Base-by-base conservation (phyloP, 2,329 filamentous ascomycete genomes). In the Claviceps digitariae region DNA sequence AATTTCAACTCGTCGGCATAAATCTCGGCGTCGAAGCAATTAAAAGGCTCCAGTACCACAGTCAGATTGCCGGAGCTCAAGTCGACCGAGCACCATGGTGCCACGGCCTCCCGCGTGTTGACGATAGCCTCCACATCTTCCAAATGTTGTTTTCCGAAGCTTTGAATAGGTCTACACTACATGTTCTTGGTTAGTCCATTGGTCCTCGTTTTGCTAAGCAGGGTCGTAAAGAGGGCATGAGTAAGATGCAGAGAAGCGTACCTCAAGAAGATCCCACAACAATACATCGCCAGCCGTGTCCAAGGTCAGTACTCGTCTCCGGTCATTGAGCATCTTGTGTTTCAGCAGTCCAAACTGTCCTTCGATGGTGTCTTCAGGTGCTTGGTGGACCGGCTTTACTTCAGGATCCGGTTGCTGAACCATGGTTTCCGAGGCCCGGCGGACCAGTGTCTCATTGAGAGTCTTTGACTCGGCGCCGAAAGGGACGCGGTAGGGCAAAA, bases 21-120 rank as follows among this genome's bases (percentile, higher is more conserved):
- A 68, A 95, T 86, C 64, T 98, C 93, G 17, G 90, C 93, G 68
- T 98, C 93, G 61, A 98, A 98, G 66, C 90, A 96, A 60, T 94
- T 94, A 63, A 93, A 94, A 43, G 90, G 88, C 64, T 98, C 93
- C 20, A 98, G 69, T 20, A 94, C 84, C 3, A 96, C 91, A 2
- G 90, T 91, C 53, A 98, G 74, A 57, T 87, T 89, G 38, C 93
- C 93, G 4, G 91, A 97, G 60, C 91, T 85, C 21, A 91, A 90
- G 63, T 98, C 90, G 52, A 97, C 86, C 1, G 88, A 88, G 65
- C 93, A 98, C 93, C 93, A 98, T 52, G 95, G 91, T 4, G 91
- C 86, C 41, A 97, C 88, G 34, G 84, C 90, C 65, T 95, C 90
- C 15, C 81, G 77, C 0, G 89, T 95, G 64, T 96, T 95, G 53